Conservation (phyloP, 1,284 basidiomycete genomes). For the Hemileia vastatrix region DNA sequence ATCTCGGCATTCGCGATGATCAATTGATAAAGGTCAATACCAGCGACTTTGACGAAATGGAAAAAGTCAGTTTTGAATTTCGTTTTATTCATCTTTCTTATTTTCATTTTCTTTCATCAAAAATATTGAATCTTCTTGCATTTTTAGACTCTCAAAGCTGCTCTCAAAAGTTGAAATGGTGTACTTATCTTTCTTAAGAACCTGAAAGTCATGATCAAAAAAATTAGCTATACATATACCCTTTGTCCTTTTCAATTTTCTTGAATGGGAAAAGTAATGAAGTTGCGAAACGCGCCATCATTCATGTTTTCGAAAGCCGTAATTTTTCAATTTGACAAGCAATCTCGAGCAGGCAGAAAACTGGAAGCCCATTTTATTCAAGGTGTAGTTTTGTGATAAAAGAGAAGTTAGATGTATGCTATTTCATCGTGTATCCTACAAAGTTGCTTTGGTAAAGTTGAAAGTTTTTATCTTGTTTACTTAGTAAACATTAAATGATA, state of each 20-base stretch:
- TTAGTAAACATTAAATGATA: too few species aligned
- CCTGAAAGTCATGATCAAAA: background rate
- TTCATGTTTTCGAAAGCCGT: too few species aligned
- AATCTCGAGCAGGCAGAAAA: too few species aligned
- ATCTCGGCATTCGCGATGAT: slow-evolving; percentile 64
- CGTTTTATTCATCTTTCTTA: background rate
- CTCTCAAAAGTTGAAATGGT: background rate
- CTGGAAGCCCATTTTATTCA: too few species aligned
- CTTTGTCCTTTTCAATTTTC: background rate
- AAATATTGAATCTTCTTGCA: background rate
- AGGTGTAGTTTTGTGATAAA: too few species aligned
- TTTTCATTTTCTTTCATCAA: background rate
- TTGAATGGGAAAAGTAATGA: too few species aligned
- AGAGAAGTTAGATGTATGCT: too few species aligned
- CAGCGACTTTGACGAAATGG: slow-evolving; percentile 72
- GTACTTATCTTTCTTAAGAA: background rate
- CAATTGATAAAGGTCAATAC: slow-evolving; percentile 24
- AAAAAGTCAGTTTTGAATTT: slow-evolving; percentile 49
- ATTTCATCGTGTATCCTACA: too few species aligned
- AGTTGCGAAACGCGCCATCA: too few species aligned
- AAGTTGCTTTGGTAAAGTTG: too few species aligned
- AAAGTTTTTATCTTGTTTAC: too few species aligned
- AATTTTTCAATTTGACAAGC: too few species aligned
- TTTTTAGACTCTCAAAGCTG: background rate
- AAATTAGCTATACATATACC: background rate